Evolutionary conservation across 2,329 filamentous ascomycete species (phyloP), one percentile per base, ranked within the genome.

Genomic region (Ophiostoma montium): DNA sequence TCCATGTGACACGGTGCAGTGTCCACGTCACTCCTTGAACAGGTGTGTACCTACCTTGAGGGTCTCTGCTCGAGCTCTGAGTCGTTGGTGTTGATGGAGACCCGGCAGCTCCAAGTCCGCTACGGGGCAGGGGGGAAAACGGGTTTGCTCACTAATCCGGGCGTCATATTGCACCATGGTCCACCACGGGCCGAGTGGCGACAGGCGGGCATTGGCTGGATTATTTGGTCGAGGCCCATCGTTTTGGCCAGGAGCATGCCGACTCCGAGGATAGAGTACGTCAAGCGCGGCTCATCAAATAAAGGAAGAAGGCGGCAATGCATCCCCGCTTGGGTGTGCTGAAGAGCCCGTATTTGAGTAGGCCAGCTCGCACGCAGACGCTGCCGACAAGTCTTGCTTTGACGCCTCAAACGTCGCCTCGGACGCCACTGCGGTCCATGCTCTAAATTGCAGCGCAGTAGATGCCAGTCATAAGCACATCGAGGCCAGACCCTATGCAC

Each of bases 111-210:
- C 67, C 67, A 70, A 0, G 57, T 60, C 0, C 66, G 66, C 2
- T 49, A 44, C 1, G 69, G 54, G 0, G 52, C 54, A 0, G 61
- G 52, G n/a, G n/a, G n/a, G n/a, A n/a, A n/a, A n/a, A n/a, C 4
- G 55, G 52, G 10, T 62, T 63, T 27, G 57, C 54, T 80, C 76
- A 54, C 70, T 62, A 12, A 78, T 67, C 15, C 78, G 75, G 42
- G 62, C 60, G 55, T 83, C 79, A 49, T 80, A 75, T 3, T 74
- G 59, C 0, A 74, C 60, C 0, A 83, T 60, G 0, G 74, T 66
- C 78, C 77, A 82, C 77, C 77, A 82, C 0, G 82, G 65, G 32
- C 78, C 76, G 12, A 74, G 7, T 56, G 47, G 5, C 52, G 53
- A 30, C 62, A 58, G 19, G 53, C 54, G 55, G 72, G 73, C 57